Base-by-base conservation (phyloP, 352 stramenopile species). In the Globisporangium spinosum region DNA sequence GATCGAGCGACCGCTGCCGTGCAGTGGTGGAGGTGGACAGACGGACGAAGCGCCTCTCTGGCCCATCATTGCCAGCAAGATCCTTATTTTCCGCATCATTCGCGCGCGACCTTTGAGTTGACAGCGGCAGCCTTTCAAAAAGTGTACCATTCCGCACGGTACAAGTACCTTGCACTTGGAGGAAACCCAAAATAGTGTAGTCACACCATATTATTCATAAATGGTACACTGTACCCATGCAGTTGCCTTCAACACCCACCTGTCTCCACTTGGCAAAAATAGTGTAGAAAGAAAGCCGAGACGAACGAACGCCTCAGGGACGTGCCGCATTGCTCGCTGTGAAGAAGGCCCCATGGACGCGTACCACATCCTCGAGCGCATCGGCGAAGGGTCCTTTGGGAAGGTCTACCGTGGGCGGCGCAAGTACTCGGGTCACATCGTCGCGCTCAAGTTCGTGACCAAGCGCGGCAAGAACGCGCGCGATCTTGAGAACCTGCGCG, bases 361-460 rank as follows among this genome's bases (percentile, higher is more conserved):
- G 70, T 98, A 98, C 70, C 84, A 97, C 62, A 94, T 98, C 43
- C 82, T 98, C 20, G 93, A 98, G 77, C 83, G 91, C 49, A 97
- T 98, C 62, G 94, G 94, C 45, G 92, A 98, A 77, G 89, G 89
- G 8, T 93, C 85, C 35, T 96, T 96, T 60, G 89, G 87, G 13
- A 94, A 93, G 67, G 89, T 96, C 32, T 96, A 96, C 54, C 81
- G 85, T 13, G 87, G 85, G 1, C 77, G 89, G 8, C 83, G 87
- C 71, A 95, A 95, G 76, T 95, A 88, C 71, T 87, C 87, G 10
- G 87, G 87, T 34, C 90, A 97, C 65, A 91, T 96, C 62, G 91
- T 97, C 13, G 93, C 93, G 66, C 89, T 98, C 55, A 98, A 98
- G 75, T 98, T 98, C 70, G 97, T 98, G 34, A 87, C 85, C 51